These are phyloP conservation scores for Crithidia bombi DNA, from an alignment of 208 protist species.

Conservation along the genomic window DNA sequence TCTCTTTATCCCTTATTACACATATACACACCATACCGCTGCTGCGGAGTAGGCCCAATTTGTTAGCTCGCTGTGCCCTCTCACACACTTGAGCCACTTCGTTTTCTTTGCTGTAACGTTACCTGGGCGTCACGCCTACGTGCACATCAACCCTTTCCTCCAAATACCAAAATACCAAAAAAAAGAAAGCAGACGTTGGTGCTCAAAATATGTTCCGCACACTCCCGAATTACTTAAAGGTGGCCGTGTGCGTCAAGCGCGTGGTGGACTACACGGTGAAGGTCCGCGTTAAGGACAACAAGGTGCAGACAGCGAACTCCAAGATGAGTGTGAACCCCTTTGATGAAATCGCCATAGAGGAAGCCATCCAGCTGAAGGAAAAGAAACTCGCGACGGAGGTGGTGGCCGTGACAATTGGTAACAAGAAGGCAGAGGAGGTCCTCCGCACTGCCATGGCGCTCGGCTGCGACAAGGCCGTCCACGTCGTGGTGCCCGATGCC, in stretches of 20 bases:
- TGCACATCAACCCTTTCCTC: no score
- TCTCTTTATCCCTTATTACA: no score
- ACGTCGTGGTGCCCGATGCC: constrained; percentile 84
- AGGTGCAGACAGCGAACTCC: constrained; percentile 93
- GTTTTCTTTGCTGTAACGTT: neutral
- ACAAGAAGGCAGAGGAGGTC: constrained; percentile 87
- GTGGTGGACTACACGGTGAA: constrained; percentile 97
- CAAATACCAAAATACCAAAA: neutral
- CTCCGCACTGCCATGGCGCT: constrained; percentile 95
- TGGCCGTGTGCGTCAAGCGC: constrained; percentile 96
- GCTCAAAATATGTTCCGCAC: constrained; percentile 53
- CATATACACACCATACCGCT: no score
- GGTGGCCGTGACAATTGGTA: constrained; percentile 94
- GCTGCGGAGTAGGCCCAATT: no score
- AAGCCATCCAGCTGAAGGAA: constrained; percentile 95
- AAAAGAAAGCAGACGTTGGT: neutral
- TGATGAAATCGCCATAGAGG: constrained; percentile 96
- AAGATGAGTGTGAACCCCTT: constrained; percentile 98
- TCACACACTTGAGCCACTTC: no score
- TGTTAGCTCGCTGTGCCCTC: no score
- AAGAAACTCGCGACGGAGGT: constrained; percentile 90
- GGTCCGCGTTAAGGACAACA: constrained; percentile 95
- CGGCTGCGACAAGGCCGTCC: constrained; percentile 95
- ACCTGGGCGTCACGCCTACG: no score
- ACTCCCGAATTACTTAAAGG: constrained; percentile 68